Base-by-base conservation (phyloP, 1,139 yeast genomes). In the Yamadazyma pseudoaaseri region DNA sequence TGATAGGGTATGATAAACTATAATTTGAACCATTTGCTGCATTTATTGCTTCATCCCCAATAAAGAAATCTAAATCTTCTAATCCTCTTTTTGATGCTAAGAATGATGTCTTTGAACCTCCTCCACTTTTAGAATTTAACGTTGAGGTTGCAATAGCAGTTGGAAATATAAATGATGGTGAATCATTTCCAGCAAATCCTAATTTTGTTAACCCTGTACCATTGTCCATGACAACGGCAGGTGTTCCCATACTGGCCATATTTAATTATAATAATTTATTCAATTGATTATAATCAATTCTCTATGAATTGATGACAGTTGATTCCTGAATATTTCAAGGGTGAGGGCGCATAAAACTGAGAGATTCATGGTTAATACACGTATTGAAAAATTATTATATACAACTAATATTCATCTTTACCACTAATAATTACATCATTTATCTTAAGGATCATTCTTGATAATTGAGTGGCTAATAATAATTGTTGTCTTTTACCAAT, bases 181-280 rank as follows among this genome's bases (percentile, higher is more conserved):
- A 77, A 63, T 92, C 98, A 58, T 92, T 92, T 36, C 99, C 99
- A 49, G 99, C 98, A 65, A 90, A 92, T 17, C 99, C 99, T 45
- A 92, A 75, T 60, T 92, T 92, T 56, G 98, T 92, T 52, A 90
- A 73, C 44, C 99, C 99, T 47, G 99, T 92, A 73, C 99, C 99
- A 56, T 85, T 85, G 73, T 85, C 96, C 96, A 89, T 89, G 62
- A 89, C 96, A 69, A 89, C 92, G 42, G 97, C 96, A 31, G 97
- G 97, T 41, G 81, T 74, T 45, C 82, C 84, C 62, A 80, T 75
- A 52, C 81, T 68, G 35, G 80, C 72, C 82, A 76, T 77, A 6
- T 22, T 22, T 7, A n/a, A n/a, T n/a, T n/a, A n/a, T n/a, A n/a
- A n/a, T n/a, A n/a, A n/a, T n/a, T n/a, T n/a, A n/a, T n/a, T n/a